Percentiles rank a stretch among this genome's conserved stretches.
phyloP scores from a whole-genome alignment of 768 basidiomycete genomes.

The Termitomyces sp. region DNA sequence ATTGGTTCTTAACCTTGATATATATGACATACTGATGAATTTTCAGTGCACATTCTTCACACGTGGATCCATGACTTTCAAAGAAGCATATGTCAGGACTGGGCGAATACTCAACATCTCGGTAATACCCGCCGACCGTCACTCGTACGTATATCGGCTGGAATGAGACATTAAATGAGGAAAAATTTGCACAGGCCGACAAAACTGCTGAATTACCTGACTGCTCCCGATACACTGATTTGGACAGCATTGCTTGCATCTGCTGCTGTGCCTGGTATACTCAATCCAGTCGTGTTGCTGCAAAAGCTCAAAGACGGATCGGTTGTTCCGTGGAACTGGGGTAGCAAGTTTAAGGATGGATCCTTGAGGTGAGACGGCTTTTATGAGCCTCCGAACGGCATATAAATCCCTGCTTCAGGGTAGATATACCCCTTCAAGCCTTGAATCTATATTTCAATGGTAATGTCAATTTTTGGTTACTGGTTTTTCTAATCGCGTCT shows the following conservation, averaged over 20 bases:
- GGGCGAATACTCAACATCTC: conserved; percentile 93
- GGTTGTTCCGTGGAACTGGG: conserved; percentile 91
- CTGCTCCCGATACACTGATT: conserved; percentile 88
- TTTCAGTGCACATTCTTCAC: conserved; percentile 83
- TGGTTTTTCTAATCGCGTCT: not conserved
- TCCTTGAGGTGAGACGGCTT: conserved; percentile 57
- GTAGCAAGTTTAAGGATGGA: conserved; percentile 90
- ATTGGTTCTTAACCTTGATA: not conserved
- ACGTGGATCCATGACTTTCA: conserved; percentile 90
- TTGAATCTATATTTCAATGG: conserved; percentile 89
- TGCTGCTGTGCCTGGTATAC: conserved; percentile 91
- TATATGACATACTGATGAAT: not conserved
- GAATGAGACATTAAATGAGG: not conserved
- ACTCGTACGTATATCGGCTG: conserved; percentile 48
- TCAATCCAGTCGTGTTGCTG: conserved; percentile 95
- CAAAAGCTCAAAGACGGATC: conserved; percentile 79
- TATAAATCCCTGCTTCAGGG: conserved; percentile 35
- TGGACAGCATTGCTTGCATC: conserved; percentile 83
- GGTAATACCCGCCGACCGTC: conserved; percentile 84
- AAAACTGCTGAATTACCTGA: conserved; percentile 92
- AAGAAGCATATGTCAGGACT: conserved; percentile 89
- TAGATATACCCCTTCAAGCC: conserved; percentile 91
- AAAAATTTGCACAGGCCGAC: conserved; percentile 59
- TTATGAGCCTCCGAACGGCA: not conserved
- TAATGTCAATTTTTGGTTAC: conserved; percentile 15